These are phyloP conservation scores for Rhynchospora breviuscula DNA, from an alignment of 176 grass and related monocot genomes.

Conservation along the genomic window DNA sequence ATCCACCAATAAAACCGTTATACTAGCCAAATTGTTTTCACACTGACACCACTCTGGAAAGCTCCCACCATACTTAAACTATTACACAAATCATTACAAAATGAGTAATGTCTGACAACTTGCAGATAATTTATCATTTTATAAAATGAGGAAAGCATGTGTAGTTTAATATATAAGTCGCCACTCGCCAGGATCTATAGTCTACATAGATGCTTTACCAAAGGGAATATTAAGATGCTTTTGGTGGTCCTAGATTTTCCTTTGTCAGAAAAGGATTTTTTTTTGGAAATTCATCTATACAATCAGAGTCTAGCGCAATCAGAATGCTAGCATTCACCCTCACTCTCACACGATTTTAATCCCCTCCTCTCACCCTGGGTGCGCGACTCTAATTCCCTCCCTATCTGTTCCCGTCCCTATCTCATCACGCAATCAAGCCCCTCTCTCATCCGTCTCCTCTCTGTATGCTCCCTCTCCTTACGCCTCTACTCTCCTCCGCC, in stretches of 20 bases:
- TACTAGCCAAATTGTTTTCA: not conserved
- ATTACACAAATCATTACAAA: not conserved
- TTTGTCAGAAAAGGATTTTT: not conserved
- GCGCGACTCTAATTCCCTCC: too few relatives aligned
- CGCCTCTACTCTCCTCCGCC: too few relatives aligned
- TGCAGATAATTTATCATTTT: not conserved
- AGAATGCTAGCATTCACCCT: too few relatives aligned
- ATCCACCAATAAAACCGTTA: slow-evolving; percentile 3
- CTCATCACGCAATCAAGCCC: too few relatives aligned
- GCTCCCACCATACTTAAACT: not conserved
- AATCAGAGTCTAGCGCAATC: too few relatives aligned
- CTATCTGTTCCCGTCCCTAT: too few relatives aligned
- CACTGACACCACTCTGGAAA: not conserved
- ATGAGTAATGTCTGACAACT: not conserved
- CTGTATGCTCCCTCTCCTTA: too few relatives aligned
- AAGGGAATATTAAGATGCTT: slow-evolving; percentile 8
- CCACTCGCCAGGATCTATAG: not conserved
- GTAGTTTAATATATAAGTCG: not conserved
- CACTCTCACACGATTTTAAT: too few relatives aligned
- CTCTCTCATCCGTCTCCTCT: too few relatives aligned
- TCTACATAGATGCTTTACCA: not conserved
- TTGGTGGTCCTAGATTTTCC: not conserved
- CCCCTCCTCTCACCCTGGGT: too few relatives aligned
- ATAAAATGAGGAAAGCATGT: not conserved
- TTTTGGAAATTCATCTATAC: too few relatives aligned